Percentiles rank a stretch among this genome's conserved stretches.
These are phyloP conservation scores for Mortierella sp. DNA, from an alignment of 371 early-diverging fungal genomes.

Conservation along the genomic window DNA sequence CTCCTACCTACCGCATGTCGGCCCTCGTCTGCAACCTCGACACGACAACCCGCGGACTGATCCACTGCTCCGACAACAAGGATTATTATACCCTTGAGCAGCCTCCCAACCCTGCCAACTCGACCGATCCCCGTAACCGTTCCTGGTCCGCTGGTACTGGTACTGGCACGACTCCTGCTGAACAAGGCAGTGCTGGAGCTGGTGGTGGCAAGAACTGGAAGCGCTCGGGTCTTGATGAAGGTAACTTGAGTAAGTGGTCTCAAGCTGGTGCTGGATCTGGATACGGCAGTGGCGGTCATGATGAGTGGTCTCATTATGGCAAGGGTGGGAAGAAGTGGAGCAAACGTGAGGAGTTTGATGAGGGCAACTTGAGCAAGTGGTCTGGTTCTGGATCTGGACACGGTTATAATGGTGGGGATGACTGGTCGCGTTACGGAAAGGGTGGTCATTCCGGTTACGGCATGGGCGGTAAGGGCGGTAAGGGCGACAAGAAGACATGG, in stretches of 20 bases:
- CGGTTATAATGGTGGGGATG: not conserved
- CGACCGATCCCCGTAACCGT: not conserved
- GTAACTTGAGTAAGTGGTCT: not conserved
- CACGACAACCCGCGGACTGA: not conserved
- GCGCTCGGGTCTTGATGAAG: not conserved
- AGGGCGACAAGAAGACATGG: not conserved
- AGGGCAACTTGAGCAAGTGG: not conserved
- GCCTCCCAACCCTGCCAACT: not conserved
- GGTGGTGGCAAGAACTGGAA: not conserved
- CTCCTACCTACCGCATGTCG: not conserved
- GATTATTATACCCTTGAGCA: slow-evolving; percentile 1
- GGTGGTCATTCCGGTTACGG: not conserved
- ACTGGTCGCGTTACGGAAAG: not conserved
- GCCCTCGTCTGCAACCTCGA: not conserved
- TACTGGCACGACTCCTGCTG: not conserved
- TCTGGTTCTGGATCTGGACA: not conserved
- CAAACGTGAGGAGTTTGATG: not conserved
- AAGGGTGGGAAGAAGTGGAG: not conserved
- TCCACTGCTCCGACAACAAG: slow-evolving; percentile 15
- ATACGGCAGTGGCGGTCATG: not conserved
- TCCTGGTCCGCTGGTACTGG: not conserved
- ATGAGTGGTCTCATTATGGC: not conserved
- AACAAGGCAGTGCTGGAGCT: not conserved
- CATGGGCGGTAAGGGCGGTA: not conserved
- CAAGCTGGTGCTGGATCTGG: not conserved